Evolutionary conservation across 345 rosid species (phyloP).

Genomic region (Psidium guajava): DNA sequence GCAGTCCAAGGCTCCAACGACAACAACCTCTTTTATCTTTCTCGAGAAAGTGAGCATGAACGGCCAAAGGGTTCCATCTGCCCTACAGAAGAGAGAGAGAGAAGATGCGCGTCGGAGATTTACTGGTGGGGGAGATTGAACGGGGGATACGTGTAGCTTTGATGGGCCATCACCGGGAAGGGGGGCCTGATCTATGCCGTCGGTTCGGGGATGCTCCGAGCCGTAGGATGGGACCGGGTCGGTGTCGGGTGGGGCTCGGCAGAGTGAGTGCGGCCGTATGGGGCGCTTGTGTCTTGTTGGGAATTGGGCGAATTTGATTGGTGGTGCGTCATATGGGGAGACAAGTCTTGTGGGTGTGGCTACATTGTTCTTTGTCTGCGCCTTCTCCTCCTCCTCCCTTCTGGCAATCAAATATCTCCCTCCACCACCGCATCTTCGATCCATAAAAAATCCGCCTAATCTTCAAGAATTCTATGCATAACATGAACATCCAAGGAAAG

Average conservation of each 20-base stretch:
- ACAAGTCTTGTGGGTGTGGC: background rate
- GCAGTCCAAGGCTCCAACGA: background rate
- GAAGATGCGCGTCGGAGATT: background rate
- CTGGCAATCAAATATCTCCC: background rate
- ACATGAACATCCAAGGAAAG: background rate
- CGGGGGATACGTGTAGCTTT: background rate
- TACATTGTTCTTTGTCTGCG: background rate
- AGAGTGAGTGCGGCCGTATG: background rate
- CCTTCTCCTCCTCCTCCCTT: background rate
- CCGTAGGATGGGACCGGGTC: background rate
- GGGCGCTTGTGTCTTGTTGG: slow-evolving; percentile 8
- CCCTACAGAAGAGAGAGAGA: background rate
- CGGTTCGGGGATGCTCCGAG: background rate
- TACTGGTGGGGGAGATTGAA: background rate
- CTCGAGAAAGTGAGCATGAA: background rate
- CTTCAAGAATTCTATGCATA: background rate
- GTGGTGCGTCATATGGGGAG: slow-evolving; percentile 22
- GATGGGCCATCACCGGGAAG: background rate
- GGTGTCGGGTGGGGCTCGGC: background rate
- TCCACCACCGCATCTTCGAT: background rate
- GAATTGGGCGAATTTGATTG: slow-evolving; percentile 5
- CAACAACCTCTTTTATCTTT: background rate
- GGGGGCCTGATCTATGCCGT: background rate
- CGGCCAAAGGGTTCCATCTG: background rate
- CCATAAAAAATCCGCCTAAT: background rate